A percentile compares a stretch with the other conserved stretches of the same genome.
phyloP scores from a whole-genome alignment of 2,329 filamentous ascomycete species.

The Knufia fluminis region DNA sequence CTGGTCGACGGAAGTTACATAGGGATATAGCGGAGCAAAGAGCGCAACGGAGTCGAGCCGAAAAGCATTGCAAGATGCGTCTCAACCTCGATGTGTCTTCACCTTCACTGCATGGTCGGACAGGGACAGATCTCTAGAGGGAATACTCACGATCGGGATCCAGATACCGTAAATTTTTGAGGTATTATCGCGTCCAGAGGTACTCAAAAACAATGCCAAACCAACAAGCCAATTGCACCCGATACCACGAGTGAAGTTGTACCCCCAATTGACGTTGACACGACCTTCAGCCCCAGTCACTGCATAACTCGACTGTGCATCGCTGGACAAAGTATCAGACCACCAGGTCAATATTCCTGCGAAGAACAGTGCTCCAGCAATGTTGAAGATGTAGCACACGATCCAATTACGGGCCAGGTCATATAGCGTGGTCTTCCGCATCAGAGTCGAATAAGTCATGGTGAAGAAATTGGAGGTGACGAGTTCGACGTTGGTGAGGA shows the following conservation, averaged over 20 bases:
- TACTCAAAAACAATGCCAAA: slow-evolving; percentile 41
- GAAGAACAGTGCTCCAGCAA: slow-evolving; percentile 42
- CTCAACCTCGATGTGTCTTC: too few species aligned
- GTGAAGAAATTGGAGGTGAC: slow-evolving; percentile 33
- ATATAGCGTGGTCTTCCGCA: slow-evolving; percentile 50
- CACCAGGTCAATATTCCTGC: slow-evolving; percentile 13
- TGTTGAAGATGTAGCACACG: slow-evolving; percentile 42
- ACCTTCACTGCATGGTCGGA: too few species aligned
- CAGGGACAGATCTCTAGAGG: too few species aligned
- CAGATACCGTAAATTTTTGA: slow-evolving; percentile 49
- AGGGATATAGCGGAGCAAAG: too few species aligned
- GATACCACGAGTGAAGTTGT: slow-evolving; percentile 47
- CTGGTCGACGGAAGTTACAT: too few species aligned
- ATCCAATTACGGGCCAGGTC: slow-evolving; percentile 21
- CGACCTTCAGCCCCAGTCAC: slow-evolving; percentile 39
- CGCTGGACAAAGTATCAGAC: neutral
- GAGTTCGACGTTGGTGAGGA: slow-evolving; percentile 42
- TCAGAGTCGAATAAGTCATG: slow-evolving; percentile 41
- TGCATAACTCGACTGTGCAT: neutral
- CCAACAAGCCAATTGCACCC: slow-evolving; percentile 52
- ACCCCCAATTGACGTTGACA: slow-evolving; percentile 40
- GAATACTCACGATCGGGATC: slow-evolving; percentile 48
- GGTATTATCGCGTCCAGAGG: slow-evolving; percentile 42
- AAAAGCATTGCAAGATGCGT: too few species aligned
- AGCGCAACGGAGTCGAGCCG: too few species aligned